A percentile compares a stretch with the other conserved stretches of the same genome.
phyloP scores from a whole-genome alignment of 352 stramenopile species.

The Bremia lactucae region DNA sequence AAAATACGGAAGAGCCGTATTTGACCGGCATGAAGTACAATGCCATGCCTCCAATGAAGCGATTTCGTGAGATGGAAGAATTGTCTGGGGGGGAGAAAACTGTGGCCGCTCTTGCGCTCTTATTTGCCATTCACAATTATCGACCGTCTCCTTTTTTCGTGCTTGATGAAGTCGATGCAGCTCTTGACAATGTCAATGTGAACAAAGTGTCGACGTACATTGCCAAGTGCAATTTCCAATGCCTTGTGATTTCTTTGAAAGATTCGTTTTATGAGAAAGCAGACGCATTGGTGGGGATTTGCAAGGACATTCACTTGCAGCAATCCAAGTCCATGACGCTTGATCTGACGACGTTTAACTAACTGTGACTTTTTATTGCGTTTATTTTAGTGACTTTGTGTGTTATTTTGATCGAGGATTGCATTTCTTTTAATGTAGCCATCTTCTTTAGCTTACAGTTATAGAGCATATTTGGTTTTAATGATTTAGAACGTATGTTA shows the following conservation, averaged over 20 bases:
- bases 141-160: slow-evolving; percentile 96
- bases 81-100: slow-evolving; percentile 98
- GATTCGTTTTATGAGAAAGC: slow-evolving; percentile 95
- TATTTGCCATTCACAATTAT: slow-evolving; percentile 99
- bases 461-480: too few relatives aligned
- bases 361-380: slow-evolving; percentile 4
- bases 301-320: slow-evolving; percentile 69
- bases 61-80: slow-evolving; percentile 97
- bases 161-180: slow-evolving; percentile 99
- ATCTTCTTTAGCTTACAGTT: too few relatives aligned
- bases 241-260: slow-evolving; percentile 97
- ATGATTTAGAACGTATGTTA: too few relatives aligned
- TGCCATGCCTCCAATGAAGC: slow-evolving; percentile 99
- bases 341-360: slow-evolving; percentile 69
- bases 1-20: slow-evolving; percentile 92
- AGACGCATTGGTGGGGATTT: slow-evolving; percentile 89
- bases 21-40: slow-evolving; percentile 99
- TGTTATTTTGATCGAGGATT: too few relatives aligned
- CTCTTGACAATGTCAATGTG: slow-evolving; percentile 99
- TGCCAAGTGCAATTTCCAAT: slow-evolving; percentile 92
- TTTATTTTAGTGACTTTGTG: slow-evolving; percentile 1
- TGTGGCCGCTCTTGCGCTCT: slow-evolving; percentile 94
- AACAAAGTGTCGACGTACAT: slow-evolving; percentile 98
- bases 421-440: slow-evolving; percentile 5
- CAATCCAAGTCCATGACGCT: slow-evolving; percentile 69